Evolutionary conservation across 441 rosid genomes (phyloP), one percentile per base, ranked within the genome.

Genomic region (Erodium moschatum): DNA sequence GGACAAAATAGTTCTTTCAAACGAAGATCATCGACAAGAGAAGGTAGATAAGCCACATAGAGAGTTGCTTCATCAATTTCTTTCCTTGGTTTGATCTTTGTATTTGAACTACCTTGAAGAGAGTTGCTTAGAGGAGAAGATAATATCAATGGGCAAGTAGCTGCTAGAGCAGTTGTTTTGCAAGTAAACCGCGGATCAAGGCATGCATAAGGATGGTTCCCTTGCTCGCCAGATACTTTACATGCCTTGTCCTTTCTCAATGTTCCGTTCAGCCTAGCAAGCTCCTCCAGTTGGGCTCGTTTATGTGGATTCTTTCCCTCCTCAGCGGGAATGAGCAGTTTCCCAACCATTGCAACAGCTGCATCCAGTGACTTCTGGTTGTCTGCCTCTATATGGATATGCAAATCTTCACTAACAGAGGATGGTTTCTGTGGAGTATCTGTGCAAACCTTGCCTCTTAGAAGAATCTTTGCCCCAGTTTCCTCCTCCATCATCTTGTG

Each of bases 401-500:
- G 81, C 48, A 77, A 71, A 64, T 74, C 73, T 63, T 71, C 77
- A 0, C 68, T 68, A 18, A 74, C 75, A 8, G 75, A 68, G 6
- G 73, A 67, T 68, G 8, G 42, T 24, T 71, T 74, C 35, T 65
- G 42, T 61, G 33, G 35, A 10, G 64, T 58, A 1, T 50, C 42
- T 5, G 42, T 65, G 64, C 66, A 74, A 19, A 70, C 81, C 6
- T 58, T 20, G 3, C 81, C 81, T 54, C 77, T 74, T 56, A 74
- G 38, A 42, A 65, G 33, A 74, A 77, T 77, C 73, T 46, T 78
- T 44, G 81, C 78, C 33, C 78, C 72, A 2, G 73, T 74, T 72
- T 74, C 76, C 64, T 42, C 72, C 68, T 74, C 78, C 76, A 78
- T 78, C 24, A 71, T 74, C 74, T 78, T 78, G 13, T 61, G 72